A percentile compares a stretch with the other conserved stretches of the same genome.
Evolutionary conservation across 345 rosid species (phyloP).

Genomic region (Heritiera fomes): DNA sequence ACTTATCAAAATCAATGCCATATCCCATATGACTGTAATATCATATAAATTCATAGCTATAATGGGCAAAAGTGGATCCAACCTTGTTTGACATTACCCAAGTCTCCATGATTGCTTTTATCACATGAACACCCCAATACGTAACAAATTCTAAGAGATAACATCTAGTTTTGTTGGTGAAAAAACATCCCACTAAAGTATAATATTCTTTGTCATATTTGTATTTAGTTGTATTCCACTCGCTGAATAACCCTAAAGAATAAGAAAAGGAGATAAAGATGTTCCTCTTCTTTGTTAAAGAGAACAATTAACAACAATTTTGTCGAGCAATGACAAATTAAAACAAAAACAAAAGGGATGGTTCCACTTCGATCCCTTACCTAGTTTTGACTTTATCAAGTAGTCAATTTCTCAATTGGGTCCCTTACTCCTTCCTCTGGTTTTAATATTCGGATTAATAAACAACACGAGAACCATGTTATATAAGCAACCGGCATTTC

Average conservation of each 20-base stretch:
- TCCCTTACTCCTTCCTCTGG: neutral
- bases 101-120: neutral
- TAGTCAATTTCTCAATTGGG: slow-evolving; percentile 25
- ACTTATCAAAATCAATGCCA: neutral
- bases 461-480: slow-evolving; percentile 32
- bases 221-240: slow-evolving; percentile 1
- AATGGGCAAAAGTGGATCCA: neutral
- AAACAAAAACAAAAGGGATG: neutral
- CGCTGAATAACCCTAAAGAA: neutral
- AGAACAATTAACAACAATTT: neutral
- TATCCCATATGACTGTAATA: neutral
- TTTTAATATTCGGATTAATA: neutral
- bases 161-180: neutral
- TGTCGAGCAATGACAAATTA: too few species aligned
- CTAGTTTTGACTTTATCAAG: neutral
- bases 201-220: neutral
- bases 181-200: neutral
- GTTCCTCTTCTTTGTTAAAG: neutral
- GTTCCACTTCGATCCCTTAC: neutral
- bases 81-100: neutral
- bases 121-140: neutral
- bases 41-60: neutral
- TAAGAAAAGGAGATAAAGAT: neutral
- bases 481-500: neutral
- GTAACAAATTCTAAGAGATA: neutral